Base-by-base conservation (phyloP, 345 rosid species). In the Carallia brachiata region DNA sequence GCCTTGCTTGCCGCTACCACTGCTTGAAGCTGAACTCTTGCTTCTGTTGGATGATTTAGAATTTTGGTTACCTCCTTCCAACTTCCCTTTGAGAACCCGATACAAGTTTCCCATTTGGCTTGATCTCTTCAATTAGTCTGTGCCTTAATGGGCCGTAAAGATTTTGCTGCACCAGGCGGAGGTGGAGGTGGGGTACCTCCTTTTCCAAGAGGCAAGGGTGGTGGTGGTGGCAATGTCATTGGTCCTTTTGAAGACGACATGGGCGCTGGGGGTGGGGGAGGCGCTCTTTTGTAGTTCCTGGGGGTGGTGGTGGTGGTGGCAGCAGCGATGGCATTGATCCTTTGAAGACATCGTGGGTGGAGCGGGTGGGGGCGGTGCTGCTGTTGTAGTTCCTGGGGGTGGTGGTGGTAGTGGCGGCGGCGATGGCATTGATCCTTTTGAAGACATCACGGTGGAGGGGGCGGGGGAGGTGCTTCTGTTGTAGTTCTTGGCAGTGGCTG, bases 81-180 rank as follows among this genome's bases (percentile, higher is more conserved):
- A 80, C 75, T 90, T 92, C 8, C 86, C 91, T 76, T 84, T 92
- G 17, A 92, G 93, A 69, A 78, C 69, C 73, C 99, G 77, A 61
- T 92, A 89, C 50, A 95, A 79, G 64, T 69, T 89, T 1, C 96
- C 86, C 70, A 95, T 78, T 39, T 95, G 92, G 68, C 81, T 83
- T 56, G 97, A 95, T 69, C 97, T 85, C 85, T 86, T 95, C 74
- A 95, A 76, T 70, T 95, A 28, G 93, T 87, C 23, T 58, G 67
- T 39, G 89, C 80, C 79, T 88, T 91, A 84, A 79, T 90, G 66
- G 92, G 86, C 9, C 96, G 84, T 73, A 92, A 75, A 72, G 87
- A 73, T 70, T 72, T 84, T 47, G 79, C 83, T 8, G 79, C 84
- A 65, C 84, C 76, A 40, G 78, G 81, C 30, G 95, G 96, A 61